Percentiles rank a stretch among this genome's conserved stretches.
Conservation (phyloP, 1,284 basidiomycete species). For the Trichosporon faecale region DNA sequence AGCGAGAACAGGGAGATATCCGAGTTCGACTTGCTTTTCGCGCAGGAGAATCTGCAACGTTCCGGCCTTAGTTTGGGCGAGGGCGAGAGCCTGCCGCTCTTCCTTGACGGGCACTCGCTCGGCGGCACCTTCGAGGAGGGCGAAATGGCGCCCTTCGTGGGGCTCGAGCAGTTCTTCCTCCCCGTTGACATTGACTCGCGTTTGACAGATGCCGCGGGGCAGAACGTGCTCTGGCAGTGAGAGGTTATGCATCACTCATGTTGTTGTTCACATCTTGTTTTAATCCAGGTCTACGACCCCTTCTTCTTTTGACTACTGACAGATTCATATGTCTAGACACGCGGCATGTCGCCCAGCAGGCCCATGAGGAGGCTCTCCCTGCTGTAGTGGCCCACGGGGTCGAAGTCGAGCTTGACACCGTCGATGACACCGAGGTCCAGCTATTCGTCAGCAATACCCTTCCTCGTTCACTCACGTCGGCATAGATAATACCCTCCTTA, state of each 20-base stretch:
- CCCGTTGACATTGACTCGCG: constrained; percentile 45
- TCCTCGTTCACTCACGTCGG: constrained; percentile 45
- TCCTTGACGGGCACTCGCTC: constrained; percentile 50
- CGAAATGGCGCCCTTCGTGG: constrained; percentile 46
- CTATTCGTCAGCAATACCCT: constrained; percentile 33
- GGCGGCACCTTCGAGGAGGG: constrained; percentile 34
- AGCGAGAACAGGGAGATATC: constrained; percentile 36
- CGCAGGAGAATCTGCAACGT: constrained; percentile 48
- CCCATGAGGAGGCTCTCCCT: constrained; percentile 56
- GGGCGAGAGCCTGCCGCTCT: constrained; percentile 49
- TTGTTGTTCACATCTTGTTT: background rate
- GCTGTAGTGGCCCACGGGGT: constrained; percentile 67
- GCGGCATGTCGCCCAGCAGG: constrained; percentile 12
- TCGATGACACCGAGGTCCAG: constrained; percentile 62
- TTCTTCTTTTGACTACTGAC: background rate
- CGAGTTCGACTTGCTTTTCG: constrained; percentile 51
- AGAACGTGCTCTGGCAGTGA: constrained; percentile 7
- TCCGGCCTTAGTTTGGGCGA: constrained; percentile 47
- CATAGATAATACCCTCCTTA: constrained; percentile 63
- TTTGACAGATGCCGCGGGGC: constrained; percentile 23
- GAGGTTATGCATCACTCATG: background rate
- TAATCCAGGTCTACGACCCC: background rate
- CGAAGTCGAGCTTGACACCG: constrained; percentile 69
- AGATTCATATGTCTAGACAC: background rate
- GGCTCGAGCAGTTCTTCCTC: constrained; percentile 52